phyloP scores from a whole-genome alignment of 2,329 filamentous ascomycete species.

The Elsinoe arachidis region DNA sequence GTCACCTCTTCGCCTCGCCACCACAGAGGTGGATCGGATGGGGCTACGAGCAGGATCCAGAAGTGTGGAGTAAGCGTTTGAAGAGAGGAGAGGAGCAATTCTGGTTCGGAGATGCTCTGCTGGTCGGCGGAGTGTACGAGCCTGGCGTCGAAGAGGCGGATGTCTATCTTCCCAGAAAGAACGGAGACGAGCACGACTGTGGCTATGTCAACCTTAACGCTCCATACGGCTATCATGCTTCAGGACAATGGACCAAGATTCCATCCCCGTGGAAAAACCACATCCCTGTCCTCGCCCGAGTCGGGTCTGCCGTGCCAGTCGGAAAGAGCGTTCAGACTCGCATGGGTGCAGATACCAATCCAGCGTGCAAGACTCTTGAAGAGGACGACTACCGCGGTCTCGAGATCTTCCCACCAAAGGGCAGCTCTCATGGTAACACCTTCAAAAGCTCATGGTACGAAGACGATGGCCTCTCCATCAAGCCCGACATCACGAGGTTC shows the following conservation, averaged over 20 bases:
- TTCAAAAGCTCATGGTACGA: conserved; percentile 45
- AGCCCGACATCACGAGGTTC: conserved; percentile 35
- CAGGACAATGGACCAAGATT: conserved; percentile 47
- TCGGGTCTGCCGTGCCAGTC: conserved; percentile 47
- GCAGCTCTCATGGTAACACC: conserved; percentile 29
- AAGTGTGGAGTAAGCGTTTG: conserved; percentile 54
- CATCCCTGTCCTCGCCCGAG: conserved; percentile 48
- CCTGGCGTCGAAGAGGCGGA: conserved; percentile 45
- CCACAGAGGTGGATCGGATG: conserved; percentile 66
- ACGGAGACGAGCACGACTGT: conserved; percentile 27
- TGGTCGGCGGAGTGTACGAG: conserved; percentile 61
- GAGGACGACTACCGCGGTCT: conserved; percentile 49
- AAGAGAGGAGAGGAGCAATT: conserved; percentile 61
- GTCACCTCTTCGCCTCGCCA: conserved; percentile 52
- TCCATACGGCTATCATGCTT: conserved; percentile 49
- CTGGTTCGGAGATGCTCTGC: conserved; percentile 60
- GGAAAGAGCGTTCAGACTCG: conserved; percentile 43
- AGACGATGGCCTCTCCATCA: conserved; percentile 47
- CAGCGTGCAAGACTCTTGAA: conserved; percentile 33
- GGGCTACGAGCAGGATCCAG: conserved; percentile 59
- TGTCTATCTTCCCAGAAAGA: conserved; percentile 53
- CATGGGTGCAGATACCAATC: conserved; percentile 39
- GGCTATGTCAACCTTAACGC: conserved; percentile 56
- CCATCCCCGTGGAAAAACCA: conserved; percentile 44
- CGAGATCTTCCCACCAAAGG: conserved; percentile 48